phyloP scores from a whole-genome alignment of 352 stramenopile species.

The Phytophthora capsici region DNA sequence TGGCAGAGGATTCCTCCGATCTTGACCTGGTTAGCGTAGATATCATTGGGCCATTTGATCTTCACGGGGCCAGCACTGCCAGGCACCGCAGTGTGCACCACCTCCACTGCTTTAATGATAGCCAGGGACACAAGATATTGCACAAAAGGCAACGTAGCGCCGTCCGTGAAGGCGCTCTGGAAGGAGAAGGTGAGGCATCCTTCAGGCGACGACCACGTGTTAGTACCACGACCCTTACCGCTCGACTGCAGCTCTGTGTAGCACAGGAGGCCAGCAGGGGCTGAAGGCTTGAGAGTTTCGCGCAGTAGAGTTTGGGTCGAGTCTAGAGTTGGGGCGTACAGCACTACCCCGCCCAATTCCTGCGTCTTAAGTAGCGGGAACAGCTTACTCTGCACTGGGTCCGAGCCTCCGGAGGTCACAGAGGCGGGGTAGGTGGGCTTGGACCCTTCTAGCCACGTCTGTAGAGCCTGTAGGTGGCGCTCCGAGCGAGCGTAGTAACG shows the following conservation, averaged over 20 bases:
- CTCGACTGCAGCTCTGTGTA: constrained; percentile 83
- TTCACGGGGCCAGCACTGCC: constrained; percentile 59
- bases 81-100: constrained; percentile 42
- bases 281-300: constrained; percentile 67
- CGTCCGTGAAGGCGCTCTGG: constrained; percentile 83
- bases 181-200: constrained; percentile 93
- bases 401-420: constrained; percentile 25
- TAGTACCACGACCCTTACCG: constrained; percentile 83
- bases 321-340: constrained; percentile 69
- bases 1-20: constrained; percentile 92
- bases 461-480: constrained; percentile 68
- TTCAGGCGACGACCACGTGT: constrained; percentile 89
- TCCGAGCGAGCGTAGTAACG: constrained; percentile 80
- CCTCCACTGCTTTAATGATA: constrained; percentile 81
- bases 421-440: constrained; percentile 32
- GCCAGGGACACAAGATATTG: constrained; percentile 92
- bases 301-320: constrained; percentile 90
- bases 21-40: constrained; percentile 90
- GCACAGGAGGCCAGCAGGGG: constrained; percentile 74
- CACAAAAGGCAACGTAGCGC: constrained; percentile 84
- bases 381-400: constrained; percentile 50
- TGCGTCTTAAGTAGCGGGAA: constrained; percentile 70
- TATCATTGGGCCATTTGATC: constrained; percentile 95
- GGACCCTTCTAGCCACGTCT: constrained; percentile 62
- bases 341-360: constrained; percentile 68